phyloP scores from a whole-genome alignment of 2,329 filamentous ascomycete genomes.

The Fusarium hainanense region DNA sequence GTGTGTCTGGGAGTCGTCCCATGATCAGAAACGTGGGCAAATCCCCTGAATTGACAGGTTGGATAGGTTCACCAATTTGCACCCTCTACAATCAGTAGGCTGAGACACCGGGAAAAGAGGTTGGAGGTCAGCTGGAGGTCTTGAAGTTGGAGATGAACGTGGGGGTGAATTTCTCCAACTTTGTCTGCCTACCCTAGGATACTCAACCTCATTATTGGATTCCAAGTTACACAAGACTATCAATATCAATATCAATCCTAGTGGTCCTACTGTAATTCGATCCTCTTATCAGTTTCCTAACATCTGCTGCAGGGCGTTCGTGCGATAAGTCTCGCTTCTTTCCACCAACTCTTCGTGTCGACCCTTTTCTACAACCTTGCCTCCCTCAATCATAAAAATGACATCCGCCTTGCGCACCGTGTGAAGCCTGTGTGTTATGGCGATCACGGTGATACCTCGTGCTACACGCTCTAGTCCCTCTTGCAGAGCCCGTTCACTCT shows the following conservation, averaged over 20 bases:
- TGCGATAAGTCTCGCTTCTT: constrained; percentile 63
- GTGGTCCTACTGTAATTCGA: neutral
- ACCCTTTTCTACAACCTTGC: constrained; percentile 63
- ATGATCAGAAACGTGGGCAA: constrained; percentile 37
- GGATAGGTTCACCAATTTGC: constrained; percentile 15
- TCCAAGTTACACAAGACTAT: neutral
- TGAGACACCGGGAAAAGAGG: constrained; percentile 26
- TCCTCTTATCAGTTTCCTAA: constrained; percentile 36
- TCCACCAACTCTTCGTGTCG: constrained; percentile 65
- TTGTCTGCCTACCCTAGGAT: neutral
- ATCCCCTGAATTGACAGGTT: constrained; percentile 40
- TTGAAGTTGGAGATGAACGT: constrained; percentile 3
- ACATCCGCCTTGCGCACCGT: constrained; percentile 67
- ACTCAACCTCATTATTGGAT: neutral
- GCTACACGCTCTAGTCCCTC: constrained; percentile 71
- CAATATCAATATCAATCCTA: neutral
- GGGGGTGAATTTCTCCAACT: constrained; percentile 9
- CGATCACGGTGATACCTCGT: constrained; percentile 66
- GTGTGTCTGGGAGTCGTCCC: constrained; percentile 21
- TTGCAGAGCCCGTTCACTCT: constrained; percentile 74
- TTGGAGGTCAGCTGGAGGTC: constrained; percentile 28
- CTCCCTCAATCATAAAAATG: constrained; percentile 68
- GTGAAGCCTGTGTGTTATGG: constrained; percentile 67
- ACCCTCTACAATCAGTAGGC: constrained; percentile 16
- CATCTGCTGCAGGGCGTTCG: constrained; percentile 65